Evolutionary conservation across 306 rosid genomes (phyloP).

Genomic region (Sechiopsis laciniata): DNA sequence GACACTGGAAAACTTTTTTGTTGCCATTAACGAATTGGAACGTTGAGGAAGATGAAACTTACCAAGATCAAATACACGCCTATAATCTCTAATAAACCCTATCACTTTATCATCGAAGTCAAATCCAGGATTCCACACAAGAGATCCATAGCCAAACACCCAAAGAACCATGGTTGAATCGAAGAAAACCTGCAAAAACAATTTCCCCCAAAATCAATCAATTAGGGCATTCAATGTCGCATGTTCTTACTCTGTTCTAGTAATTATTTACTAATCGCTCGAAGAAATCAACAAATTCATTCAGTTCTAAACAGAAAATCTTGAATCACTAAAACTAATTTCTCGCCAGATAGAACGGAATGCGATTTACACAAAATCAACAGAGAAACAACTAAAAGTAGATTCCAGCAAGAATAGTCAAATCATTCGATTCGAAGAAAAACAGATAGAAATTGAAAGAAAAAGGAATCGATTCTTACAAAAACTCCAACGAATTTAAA

Average conservation of each 20-base stretch:
- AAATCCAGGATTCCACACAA: slow-evolving; percentile 94
- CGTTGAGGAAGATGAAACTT: slow-evolving; percentile 20
- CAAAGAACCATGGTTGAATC: slow-evolving; percentile 72
- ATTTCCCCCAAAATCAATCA: not conserved
- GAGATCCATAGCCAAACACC: slow-evolving; percentile 96
- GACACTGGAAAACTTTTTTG: not conserved
- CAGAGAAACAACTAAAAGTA: not conserved
- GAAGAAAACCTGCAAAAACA: slow-evolving; percentile 29
- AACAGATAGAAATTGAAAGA: not conserved
- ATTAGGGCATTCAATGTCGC: not conserved
- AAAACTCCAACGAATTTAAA: not conserved
- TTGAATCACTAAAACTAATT: not conserved
- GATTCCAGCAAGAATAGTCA: not conserved
- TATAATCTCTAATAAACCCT: slow-evolving; percentile 79
- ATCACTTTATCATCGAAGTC: slow-evolving; percentile 68
- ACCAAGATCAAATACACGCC: slow-evolving; percentile 94
- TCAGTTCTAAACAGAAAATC: not conserved
- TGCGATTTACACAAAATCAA: not conserved
- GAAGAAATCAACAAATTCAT: not conserved
- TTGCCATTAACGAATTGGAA: not conserved
- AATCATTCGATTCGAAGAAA: not conserved
- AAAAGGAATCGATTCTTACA: not conserved
- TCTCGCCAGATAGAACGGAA: not conserved
- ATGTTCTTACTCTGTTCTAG: not conserved
- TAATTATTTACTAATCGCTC: not conserved